Percentiles rank a stretch among this genome's conserved stretches.
These are phyloP conservation scores for Debaryomyces robertsiae DNA, from an alignment of 1,139 yeast species.

Conservation along the genomic window DNA sequence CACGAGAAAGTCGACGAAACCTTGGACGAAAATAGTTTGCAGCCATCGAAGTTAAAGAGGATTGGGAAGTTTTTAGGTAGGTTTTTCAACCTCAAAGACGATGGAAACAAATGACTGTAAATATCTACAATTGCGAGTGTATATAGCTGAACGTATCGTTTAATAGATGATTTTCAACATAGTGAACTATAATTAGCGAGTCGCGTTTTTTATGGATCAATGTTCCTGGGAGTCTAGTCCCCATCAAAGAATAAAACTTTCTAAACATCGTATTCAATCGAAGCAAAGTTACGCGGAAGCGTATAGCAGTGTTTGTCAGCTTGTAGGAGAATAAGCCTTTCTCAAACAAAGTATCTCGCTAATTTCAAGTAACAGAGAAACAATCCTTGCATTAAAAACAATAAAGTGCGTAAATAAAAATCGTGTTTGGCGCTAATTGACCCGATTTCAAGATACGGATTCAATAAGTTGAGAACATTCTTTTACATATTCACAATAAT, in stretches of 20 bases:
- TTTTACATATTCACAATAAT: slow-evolving; percentile 1
- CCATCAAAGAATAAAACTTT: not conserved
- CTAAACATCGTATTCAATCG: no score
- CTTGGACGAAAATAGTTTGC: slow-evolving; percentile 45
- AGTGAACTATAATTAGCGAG: not conserved
- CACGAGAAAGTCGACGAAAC: slow-evolving; percentile 24
- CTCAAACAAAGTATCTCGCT: not conserved
- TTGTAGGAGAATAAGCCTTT: not conserved
- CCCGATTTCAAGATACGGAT: not conserved
- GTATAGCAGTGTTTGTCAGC: no score
- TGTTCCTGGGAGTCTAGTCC: not conserved
- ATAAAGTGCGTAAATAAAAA: slow-evolving; percentile 7
- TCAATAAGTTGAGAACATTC: slow-evolving; percentile 1
- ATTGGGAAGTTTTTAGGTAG: slow-evolving; percentile 65
- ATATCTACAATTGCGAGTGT: slow-evolving; percentile 11
- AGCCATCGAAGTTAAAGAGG: slow-evolving; percentile 59
- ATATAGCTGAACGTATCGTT: slow-evolving; percentile 9
- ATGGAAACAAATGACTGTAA: slow-evolving; percentile 14
- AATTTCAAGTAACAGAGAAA: not conserved
- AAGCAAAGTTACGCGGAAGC: no score
- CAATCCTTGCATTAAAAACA: slow-evolving; percentile 7
- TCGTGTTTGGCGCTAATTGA: slow-evolving; percentile 1
- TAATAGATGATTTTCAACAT: slow-evolving; percentile 4
- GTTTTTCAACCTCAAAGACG: slow-evolving; percentile 58
- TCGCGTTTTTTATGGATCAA: no score